phyloP scores from a whole-genome alignment of 345 rosid species.

The Salix udensis region DNA sequence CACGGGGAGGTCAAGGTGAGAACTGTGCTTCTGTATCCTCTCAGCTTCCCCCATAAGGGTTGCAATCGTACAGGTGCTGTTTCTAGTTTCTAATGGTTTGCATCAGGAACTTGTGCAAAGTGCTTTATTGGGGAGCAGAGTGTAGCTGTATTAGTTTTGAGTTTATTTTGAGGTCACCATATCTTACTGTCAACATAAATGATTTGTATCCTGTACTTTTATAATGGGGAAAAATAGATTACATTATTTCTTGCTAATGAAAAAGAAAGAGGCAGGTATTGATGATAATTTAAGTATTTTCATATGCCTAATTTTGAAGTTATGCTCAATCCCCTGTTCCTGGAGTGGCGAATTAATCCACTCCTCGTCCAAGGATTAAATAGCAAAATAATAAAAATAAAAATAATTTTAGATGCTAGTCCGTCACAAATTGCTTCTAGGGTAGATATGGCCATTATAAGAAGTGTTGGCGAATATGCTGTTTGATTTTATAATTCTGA shows the following conservation, averaged over 20 bases:
- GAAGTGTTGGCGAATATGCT: too few relatives aligned
- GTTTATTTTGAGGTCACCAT: background rate
- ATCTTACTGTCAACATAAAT: background rate
- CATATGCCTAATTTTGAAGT: background rate
- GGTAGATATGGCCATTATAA: background rate
- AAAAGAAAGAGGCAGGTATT: background rate
- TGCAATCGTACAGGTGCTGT: background rate
- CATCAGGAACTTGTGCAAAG: conserved; percentile 87
- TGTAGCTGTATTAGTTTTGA: background rate
- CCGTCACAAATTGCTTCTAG: background rate
- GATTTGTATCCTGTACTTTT: background rate
- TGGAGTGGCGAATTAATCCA: background rate
- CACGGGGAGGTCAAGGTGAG: conserved; percentile 89
- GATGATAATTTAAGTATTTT: background rate
- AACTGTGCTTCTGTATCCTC: background rate
- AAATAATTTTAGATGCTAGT: background rate
- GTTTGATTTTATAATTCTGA: too few relatives aligned
- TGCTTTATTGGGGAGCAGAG: conserved; percentile 32
- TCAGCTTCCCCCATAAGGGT: background rate
- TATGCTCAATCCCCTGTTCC: background rate
- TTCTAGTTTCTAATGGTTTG: background rate
- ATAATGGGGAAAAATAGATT: background rate
- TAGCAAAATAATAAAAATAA: background rate
- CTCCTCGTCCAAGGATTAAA: background rate
- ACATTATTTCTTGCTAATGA: background rate